These are phyloP conservation scores for Cladosporium sp. DNA, from an alignment of 2,329 filamentous ascomycete species.

Conservation along the genomic window DNA sequence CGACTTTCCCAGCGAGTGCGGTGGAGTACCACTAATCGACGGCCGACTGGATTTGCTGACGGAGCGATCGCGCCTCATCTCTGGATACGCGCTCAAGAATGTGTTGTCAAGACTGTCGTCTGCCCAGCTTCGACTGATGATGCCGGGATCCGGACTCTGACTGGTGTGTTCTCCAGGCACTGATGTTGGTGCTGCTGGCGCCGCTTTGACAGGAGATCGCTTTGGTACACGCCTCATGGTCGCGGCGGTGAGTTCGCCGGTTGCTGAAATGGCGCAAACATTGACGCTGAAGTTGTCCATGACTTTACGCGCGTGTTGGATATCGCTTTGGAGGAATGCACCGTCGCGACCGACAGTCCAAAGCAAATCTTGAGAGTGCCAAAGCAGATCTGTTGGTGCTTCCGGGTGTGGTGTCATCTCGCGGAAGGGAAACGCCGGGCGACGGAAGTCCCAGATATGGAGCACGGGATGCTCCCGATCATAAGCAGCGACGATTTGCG, in stretches of 20 bases:
- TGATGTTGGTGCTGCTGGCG: background rate
- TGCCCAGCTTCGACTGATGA: slow-evolving; percentile 39
- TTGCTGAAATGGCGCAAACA: slow-evolving; percentile 53
- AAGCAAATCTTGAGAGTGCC: slow-evolving; percentile 59
- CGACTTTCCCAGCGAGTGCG: slow-evolving; percentile 1
- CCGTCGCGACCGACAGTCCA: slow-evolving; percentile 61
- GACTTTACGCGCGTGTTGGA: slow-evolving; percentile 55
- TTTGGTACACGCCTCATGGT: slow-evolving; percentile 8
- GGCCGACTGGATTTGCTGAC: slow-evolving; percentile 13
- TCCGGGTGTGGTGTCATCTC: slow-evolving; percentile 54
- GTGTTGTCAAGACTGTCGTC: slow-evolving; percentile 56
- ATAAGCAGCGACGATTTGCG: slow-evolving; percentile 59
- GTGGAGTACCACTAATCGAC: slow-evolving; percentile 15
- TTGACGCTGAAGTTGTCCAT: slow-evolving; percentile 49
- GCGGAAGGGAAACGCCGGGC: slow-evolving; percentile 57
- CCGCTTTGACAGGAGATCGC: background rate
- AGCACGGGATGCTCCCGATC: slow-evolving; percentile 56
- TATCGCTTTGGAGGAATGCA: slow-evolving; percentile 58
- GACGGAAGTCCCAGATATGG: slow-evolving; percentile 61
- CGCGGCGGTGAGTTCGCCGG: slow-evolving; percentile 45
- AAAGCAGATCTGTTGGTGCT: slow-evolving; percentile 56
- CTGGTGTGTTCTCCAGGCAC: slow-evolving; percentile 12
- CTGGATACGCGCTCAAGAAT: slow-evolving; percentile 41
- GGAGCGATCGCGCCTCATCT: slow-evolving; percentile 10
- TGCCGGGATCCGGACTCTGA: slow-evolving; percentile 32